Evolutionary conservation across 306 rosid genomes (phyloP).

Genomic region (Gynostemma pentaphyllum): DNA sequence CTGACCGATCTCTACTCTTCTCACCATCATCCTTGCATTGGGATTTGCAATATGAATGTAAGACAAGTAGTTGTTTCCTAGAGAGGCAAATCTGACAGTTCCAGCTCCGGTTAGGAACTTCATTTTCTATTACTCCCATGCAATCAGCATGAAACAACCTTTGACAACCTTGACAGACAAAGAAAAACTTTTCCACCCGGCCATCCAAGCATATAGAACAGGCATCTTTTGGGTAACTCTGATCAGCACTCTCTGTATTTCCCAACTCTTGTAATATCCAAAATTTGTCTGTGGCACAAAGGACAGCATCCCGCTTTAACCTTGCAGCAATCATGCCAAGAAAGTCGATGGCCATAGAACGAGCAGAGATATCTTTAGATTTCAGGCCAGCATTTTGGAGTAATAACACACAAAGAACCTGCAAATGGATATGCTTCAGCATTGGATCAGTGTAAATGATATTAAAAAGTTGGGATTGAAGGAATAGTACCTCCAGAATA

Average conservation of each 20-base stretch:
- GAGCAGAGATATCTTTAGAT: constrained; percentile 79
- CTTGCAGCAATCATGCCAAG: constrained; percentile 98
- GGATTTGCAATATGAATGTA: constrained; percentile 76
- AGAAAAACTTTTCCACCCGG: constrained; percentile 38
- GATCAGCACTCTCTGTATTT: constrained; percentile 29
- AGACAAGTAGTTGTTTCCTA: constrained; percentile 67
- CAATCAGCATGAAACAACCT: constrained; percentile 85
- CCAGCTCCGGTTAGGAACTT: constrained; percentile 68
- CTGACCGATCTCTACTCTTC: constrained; percentile 31
- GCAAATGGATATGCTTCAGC: constrained; percentile 36
- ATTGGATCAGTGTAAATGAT: constrained; percentile 10
- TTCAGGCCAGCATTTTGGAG: constrained; percentile 86
- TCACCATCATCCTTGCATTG: constrained; percentile 40
- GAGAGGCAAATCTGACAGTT: constrained; percentile 74
- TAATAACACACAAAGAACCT: constrained; percentile 85
- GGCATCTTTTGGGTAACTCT: constrained; percentile 36
- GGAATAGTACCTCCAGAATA: constrained; percentile 58
- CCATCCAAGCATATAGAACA: constrained; percentile 72
- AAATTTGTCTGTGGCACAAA: constrained; percentile 57
- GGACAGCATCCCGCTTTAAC: constrained; percentile 87
- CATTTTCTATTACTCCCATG: constrained; percentile 64
- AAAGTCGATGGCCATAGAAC: constrained; percentile 87
- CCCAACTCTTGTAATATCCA: constrained; percentile 71
- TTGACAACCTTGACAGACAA: constrained; percentile 58
- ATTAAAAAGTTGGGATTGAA: neutral